Percentiles rank a stretch among this genome's conserved stretches.
Conservation (phyloP, 2,329 filamentous ascomycete species). For the Nemania sp. region DNA sequence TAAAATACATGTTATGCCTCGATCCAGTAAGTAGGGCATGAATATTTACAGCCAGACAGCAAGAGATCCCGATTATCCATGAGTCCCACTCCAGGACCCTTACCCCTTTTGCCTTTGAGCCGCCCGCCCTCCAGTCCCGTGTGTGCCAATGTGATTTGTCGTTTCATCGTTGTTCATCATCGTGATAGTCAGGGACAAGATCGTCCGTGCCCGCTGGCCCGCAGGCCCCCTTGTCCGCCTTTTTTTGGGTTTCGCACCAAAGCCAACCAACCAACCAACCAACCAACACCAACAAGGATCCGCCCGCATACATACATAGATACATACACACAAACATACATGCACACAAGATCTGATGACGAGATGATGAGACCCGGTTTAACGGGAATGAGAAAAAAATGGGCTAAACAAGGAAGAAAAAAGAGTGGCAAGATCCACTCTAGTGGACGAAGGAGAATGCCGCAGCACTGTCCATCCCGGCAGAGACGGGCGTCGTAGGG, state of each 20-base stretch:
- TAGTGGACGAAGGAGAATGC: slow-evolving; percentile 49
- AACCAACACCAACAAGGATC: too few relatives aligned
- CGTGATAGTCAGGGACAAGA: slow-evolving; percentile 19
- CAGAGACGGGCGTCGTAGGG: slow-evolving; percentile 36
- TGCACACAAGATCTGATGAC: neutral
- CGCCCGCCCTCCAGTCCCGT: neutral
- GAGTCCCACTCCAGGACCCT: neutral
- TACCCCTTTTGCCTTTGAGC: neutral
- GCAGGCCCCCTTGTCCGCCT: slow-evolving; percentile 4
- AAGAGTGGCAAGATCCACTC: slow-evolving; percentile 11
- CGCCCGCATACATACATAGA: slow-evolving; percentile 1
- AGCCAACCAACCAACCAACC: too few relatives aligned
- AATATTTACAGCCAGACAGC: slow-evolving; percentile 18
- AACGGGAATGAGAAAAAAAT: neutral
- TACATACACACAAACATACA: slow-evolving; percentile 7
- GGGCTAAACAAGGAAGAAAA: neutral
- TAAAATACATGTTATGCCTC: too few relatives aligned
- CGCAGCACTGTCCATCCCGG: slow-evolving; percentile 43
- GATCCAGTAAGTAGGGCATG: slow-evolving; percentile 15
- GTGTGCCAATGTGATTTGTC: slow-evolving; percentile 11
- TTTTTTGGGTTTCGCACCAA: slow-evolving; percentile 9
- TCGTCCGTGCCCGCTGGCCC: slow-evolving; percentile 1
- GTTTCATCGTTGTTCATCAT: slow-evolving; percentile 18
- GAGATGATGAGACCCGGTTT: neutral
- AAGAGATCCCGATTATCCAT: slow-evolving; percentile 2